Percentiles rank a stretch among this genome's conserved stretches.
phyloP scores from a whole-genome alignment of 176 grass and related monocot species.

The Tuctoria greenei region DNA sequence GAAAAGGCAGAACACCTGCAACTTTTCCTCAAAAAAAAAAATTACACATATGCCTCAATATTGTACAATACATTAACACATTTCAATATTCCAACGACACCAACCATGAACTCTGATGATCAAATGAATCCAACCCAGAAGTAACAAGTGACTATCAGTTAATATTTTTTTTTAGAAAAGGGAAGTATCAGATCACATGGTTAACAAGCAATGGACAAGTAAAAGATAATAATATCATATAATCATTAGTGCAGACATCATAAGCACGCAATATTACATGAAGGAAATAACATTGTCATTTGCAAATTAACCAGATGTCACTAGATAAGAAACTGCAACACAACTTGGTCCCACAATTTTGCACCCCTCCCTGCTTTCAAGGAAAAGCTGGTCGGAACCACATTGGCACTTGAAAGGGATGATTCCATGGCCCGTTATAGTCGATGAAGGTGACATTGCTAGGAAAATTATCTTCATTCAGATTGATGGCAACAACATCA shows the following conservation, averaged over 20 bases:
- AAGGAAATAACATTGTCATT: neutral
- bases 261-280: neutral
- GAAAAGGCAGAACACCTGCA: too few relatives aligned
- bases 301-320: neutral
- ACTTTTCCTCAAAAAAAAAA: too few relatives aligned
- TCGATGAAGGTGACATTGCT: neutral
- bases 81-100: too few relatives aligned
- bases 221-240: neutral
- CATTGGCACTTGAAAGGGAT: neutral
- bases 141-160: too few relatives aligned
- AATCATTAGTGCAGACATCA: neutral
- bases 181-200: too few relatives aligned
- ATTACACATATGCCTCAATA: too few relatives aligned
- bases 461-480: neutral
- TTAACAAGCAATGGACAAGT: neutral
- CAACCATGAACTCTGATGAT: too few relatives aligned
- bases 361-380: neutral
- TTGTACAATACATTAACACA: too few relatives aligned
- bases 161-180: too few relatives aligned
- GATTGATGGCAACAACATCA: neutral
- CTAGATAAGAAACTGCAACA: neutral
- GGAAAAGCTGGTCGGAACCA: slow-evolving; percentile 7
- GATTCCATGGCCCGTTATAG: neutral
- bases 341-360: neutral
- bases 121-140: too few relatives aligned